These are phyloP conservation scores for Aquanectria penicillioides DNA, from an alignment of 2,329 filamentous ascomycete genomes.

Conservation along the genomic window DNA sequence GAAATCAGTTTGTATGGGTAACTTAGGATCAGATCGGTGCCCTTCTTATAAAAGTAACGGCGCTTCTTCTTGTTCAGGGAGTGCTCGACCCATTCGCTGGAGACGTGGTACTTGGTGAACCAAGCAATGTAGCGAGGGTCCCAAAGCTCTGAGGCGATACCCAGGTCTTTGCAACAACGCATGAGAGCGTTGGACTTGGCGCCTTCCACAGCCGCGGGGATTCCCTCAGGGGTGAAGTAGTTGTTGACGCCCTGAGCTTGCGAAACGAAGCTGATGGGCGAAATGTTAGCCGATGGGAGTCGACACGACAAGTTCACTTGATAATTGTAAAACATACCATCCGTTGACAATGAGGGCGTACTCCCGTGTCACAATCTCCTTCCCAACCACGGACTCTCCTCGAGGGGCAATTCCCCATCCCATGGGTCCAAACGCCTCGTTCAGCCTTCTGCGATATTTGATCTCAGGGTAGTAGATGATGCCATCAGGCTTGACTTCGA, in stretches of 20 bases:
- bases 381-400: constrained; percentile 85
- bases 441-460: constrained; percentile 93
- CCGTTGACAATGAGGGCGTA: constrained; percentile 92
- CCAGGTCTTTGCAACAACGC: constrained; percentile 98
- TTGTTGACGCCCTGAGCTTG: constrained; percentile 94
- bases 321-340: constrained; percentile 66
- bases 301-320: not conserved
- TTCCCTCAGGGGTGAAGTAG: constrained; percentile 89
- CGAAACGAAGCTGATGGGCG: constrained; percentile 76
- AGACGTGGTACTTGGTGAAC: constrained; percentile 81
- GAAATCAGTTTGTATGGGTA: constrained; percentile 64
- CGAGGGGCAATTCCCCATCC: constrained; percentile 94
- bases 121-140: constrained; percentile 89
- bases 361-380: constrained; percentile 84
- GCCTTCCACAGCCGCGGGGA: constrained; percentile 94
- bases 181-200: constrained; percentile 98
- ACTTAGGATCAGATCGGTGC: constrained; percentile 70
- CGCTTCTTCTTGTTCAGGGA: constrained; percentile 85
- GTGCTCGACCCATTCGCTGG: constrained; percentile 93
- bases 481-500: constrained; percentile 98
- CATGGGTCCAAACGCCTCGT: constrained; percentile 91
- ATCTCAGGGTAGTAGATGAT: constrained; percentile 98
- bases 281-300: not conserved
- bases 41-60: constrained; percentile 86
- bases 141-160: constrained; percentile 95